Conservation (phyloP, 108 stramenopile genomes). For the Pseudonitzschia delicatissima region DNA sequence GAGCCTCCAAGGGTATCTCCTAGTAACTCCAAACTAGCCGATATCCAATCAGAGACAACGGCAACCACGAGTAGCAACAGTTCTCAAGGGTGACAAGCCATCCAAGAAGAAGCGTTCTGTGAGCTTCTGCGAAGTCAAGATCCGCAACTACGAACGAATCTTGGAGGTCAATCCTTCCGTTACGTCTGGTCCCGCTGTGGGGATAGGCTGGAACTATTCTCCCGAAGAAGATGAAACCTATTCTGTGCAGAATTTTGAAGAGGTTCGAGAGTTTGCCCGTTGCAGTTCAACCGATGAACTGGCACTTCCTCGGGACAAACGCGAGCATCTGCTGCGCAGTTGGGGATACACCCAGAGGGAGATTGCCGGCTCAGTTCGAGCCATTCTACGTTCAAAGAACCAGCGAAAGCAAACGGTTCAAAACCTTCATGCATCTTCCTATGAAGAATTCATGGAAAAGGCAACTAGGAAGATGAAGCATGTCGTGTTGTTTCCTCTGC, state of each 20-base stretch:
- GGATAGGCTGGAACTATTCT: slow-evolving; percentile 62
- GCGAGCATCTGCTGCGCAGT: slow-evolving; percentile 9
- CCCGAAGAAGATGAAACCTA: slow-evolving; percentile 16
- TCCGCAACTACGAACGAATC: slow-evolving; percentile 51
- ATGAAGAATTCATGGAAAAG: slow-evolving; percentile 28
- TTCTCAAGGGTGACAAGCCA: background rate
- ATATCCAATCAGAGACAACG: slow-evolving; percentile 3
- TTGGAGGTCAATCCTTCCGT: slow-evolving; percentile 68
- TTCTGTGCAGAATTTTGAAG: slow-evolving; percentile 42
- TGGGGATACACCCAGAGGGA: slow-evolving; percentile 22
- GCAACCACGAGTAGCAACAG: background rate
- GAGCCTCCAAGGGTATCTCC: background rate
- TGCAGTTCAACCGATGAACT: slow-evolving; percentile 13
- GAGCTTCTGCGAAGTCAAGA: slow-evolving; percentile 36
- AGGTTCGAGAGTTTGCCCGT: background rate
- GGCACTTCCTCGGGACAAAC: slow-evolving; percentile 4
- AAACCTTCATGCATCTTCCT: slow-evolving; percentile 12
- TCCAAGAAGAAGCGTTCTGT: slow-evolving; percentile 16
- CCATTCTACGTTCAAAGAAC: slow-evolving; percentile 23
- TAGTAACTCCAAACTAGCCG: background rate
- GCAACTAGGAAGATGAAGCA: slow-evolving; percentile 23
- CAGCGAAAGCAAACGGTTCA: slow-evolving; percentile 31
- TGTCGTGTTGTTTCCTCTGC: slow-evolving; percentile 12
- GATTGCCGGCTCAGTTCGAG: slow-evolving; percentile 25
- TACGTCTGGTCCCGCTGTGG: slow-evolving; percentile 49